phyloP scores from a whole-genome alignment of 1,284 basidiomycete genomes.

The Sanghuangporus weigelae region DNA sequence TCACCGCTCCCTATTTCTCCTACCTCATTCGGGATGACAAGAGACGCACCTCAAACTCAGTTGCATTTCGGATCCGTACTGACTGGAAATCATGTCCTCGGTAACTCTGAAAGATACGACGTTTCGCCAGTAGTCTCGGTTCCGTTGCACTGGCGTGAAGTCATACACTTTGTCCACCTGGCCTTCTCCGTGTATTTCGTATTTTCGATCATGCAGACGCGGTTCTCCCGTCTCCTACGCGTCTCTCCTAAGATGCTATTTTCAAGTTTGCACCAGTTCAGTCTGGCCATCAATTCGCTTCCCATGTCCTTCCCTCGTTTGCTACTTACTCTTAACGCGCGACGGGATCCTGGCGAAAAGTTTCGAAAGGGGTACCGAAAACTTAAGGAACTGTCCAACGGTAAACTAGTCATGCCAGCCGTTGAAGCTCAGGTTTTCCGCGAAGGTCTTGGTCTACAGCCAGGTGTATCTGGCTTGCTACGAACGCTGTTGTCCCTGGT shows the following conservation, averaged over 20 bases:
- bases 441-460: conserved; percentile 36
- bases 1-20: conserved; percentile 49
- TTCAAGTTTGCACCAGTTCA: background rate
- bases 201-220: conserved; percentile 47
- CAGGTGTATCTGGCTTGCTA: conserved; percentile 36
- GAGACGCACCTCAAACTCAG: conserved; percentile 22
- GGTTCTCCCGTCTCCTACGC: conserved; percentile 30
- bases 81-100: conserved; percentile 12
- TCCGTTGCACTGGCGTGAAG: conserved; percentile 43
- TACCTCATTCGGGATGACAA: conserved; percentile 23
- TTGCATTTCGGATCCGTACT: conserved; percentile 31
- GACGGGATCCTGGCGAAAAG: background rate
- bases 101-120: conserved; percentile 11
- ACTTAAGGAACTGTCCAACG: conserved; percentile 30
- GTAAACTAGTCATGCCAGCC: conserved; percentile 19
- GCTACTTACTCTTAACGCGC: background rate
- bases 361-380: conserved; percentile 13
- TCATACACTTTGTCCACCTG: conserved; percentile 55
- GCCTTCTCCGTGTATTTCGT: conserved; percentile 57
- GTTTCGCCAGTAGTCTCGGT: background rate
- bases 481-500: conserved; percentile 22
- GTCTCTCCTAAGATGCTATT: background rate
- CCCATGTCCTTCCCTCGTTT: background rate
- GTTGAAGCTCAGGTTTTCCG: conserved; percentile 36
- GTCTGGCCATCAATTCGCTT: background rate